A percentile compares a stretch with the other conserved stretches of the same genome.
Conservation (phyloP, 768 basidiomycete species). For the Termitomyces sp. region DNA sequence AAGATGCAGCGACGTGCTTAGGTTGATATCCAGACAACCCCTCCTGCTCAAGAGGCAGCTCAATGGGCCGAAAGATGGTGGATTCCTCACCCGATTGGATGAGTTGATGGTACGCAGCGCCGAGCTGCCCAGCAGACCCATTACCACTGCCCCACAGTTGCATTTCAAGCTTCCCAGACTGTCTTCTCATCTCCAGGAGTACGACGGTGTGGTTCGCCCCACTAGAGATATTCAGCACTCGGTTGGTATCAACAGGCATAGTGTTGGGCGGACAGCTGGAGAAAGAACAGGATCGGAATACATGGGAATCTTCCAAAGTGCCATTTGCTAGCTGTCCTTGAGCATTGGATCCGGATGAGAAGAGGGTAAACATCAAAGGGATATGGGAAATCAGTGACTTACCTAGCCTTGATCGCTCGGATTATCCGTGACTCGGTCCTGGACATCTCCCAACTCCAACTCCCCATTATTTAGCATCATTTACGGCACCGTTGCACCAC, state of each 20-base stretch:
- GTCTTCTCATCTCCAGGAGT: constrained; percentile 41
- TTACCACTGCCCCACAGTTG: constrained; percentile 78
- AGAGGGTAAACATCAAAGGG: constrained; percentile 14
- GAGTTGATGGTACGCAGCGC: constrained; percentile 30
- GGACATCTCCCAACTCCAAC: too few relatives aligned
- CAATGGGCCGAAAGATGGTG: constrained; percentile 45
- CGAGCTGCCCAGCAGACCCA: constrained; percentile 69
- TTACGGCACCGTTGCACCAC: too few relatives aligned
- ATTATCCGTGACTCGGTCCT: too few relatives aligned
- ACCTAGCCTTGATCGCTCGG: too few relatives aligned
- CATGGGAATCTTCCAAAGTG: constrained; percentile 40
- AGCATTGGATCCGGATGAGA: constrained; percentile 39
- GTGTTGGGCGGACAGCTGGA: constrained; percentile 19
- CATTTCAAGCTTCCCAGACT: constrained; percentile 10
- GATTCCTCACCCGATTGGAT: constrained; percentile 14
- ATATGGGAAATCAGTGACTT: too few relatives aligned
- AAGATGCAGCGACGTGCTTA: constrained; percentile 58
- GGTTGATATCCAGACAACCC: constrained; percentile 39
- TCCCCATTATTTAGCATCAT: too few relatives aligned
- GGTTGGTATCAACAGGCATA: constrained; percentile 25
- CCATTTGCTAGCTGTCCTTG: constrained; percentile 48
- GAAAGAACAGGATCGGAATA: constrained; percentile 40
- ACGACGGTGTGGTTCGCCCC: constrained; percentile 82
- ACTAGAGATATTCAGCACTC: constrained; percentile 51
- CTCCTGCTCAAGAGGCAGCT: constrained; percentile 31